Evolutionary conservation across 192 early-diverging fungal genomes (phyloP).

Genomic region (Gryganskiella cystojenkinii): DNA sequence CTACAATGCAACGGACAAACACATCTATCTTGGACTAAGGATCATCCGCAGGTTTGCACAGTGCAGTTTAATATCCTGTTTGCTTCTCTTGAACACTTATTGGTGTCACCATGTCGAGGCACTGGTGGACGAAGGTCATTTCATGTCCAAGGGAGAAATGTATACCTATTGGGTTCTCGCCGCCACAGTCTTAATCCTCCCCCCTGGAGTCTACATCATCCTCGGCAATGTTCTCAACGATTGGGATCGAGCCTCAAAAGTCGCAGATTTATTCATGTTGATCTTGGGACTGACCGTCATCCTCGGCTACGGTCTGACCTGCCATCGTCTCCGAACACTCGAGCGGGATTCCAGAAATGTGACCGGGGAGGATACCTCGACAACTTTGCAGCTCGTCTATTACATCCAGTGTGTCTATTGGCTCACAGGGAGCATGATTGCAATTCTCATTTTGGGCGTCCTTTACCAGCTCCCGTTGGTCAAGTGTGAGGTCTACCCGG

Average conservation of each 20-base stretch:
- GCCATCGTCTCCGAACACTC: constrained; percentile 17
- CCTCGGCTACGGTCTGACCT: constrained; percentile 26
- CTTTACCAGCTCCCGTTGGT: constrained; percentile 16
- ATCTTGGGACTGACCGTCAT: constrained; percentile 10
- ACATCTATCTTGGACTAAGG: constrained; percentile 7
- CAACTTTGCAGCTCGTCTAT: constrained; percentile 33
- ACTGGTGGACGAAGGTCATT: constrained; percentile 45
- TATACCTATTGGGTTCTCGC: constrained; percentile 28
- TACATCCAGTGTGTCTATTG: constrained; percentile 44
- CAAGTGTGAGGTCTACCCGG: background rate
- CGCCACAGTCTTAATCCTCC: constrained; percentile 8
- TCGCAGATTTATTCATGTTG: constrained; percentile 13
- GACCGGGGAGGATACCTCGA: constrained; percentile 35
- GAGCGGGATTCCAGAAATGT: constrained; percentile 49
- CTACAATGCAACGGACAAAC: background rate
- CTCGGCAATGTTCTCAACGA: background rate
- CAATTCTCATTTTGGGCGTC: constrained; percentile 25
- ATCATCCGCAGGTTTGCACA: constrained; percentile 18
- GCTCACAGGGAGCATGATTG: constrained; percentile 35
- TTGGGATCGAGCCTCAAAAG: background rate
- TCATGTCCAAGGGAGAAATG: constrained; percentile 45
- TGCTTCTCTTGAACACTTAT: constrained; percentile 40
- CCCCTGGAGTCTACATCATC: background rate
- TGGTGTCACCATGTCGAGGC: constrained; percentile 47
- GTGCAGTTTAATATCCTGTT: constrained; percentile 21